Evolutionary conservation across 1,139 yeast genomes (phyloP).

Genomic region (Chernovozyma sophiae-reginae): DNA sequence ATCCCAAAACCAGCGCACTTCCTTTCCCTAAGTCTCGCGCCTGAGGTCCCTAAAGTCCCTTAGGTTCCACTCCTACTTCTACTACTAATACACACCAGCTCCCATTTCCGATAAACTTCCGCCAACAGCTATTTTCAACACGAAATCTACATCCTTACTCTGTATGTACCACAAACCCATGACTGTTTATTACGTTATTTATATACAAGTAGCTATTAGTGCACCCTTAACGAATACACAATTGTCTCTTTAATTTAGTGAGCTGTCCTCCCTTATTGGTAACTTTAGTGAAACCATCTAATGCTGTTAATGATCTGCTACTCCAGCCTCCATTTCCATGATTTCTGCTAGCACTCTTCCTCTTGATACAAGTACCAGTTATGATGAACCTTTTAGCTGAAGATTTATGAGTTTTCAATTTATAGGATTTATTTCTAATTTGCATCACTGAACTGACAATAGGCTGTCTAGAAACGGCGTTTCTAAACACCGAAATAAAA

Average conservation of each 20-base stretch:
- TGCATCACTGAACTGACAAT: constrained; percentile 26
- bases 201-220: no score
- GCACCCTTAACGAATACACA: background rate
- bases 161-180: no score
- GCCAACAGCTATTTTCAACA: no score
- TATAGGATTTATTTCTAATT: constrained; percentile 31
- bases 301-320: constrained; percentile 53
- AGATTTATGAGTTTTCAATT: constrained; percentile 65
- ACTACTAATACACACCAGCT: no score
- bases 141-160: no score
- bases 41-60: no score
- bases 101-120: no score
- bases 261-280: constrained; percentile 48
- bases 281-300: constrained; percentile 63
- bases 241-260: constrained; percentile 41
- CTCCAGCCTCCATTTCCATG: constrained; percentile 95
- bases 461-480: constrained; percentile 13
- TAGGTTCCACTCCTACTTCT: no score
- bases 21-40: no score
- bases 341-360: constrained; percentile 81
- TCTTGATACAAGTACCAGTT: constrained; percentile 47
- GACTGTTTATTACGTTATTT: no score
- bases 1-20: no score
- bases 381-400: constrained; percentile 83
- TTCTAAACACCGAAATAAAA: constrained; percentile 2